Evolutionary conservation across 2,329 filamentous ascomycete species (phyloP).

Genomic region (Neoascochyta sp.): DNA sequence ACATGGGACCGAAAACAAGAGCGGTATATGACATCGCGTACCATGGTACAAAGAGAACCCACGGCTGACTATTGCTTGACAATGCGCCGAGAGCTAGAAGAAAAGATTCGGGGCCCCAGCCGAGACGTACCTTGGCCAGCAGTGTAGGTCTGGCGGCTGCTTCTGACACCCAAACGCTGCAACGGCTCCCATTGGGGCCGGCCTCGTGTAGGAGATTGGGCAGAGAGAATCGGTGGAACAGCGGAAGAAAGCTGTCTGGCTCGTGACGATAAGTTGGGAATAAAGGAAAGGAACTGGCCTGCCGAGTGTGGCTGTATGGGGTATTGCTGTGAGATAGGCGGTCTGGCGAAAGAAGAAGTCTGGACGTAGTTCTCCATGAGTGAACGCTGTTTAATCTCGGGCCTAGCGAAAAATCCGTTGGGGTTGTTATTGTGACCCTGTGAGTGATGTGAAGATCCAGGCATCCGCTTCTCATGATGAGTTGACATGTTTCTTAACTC

Average conservation of each 20-base stretch:
- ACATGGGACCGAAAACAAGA: too few relatives aligned
- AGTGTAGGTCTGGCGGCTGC: constrained; percentile 19
- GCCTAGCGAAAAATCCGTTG: constrained; percentile 12
- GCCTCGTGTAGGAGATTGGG: constrained; percentile 9
- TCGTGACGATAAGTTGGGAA: constrained; percentile 6
- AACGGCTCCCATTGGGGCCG: constrained; percentile 15
- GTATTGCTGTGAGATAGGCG: constrained; percentile 4
- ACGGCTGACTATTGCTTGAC: too few relatives aligned
- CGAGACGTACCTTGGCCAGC: too few relatives aligned
- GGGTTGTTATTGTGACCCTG: constrained; percentile 10
- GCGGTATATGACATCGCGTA: too few relatives aligned
- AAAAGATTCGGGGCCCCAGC: too few relatives aligned
- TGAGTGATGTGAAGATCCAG: constrained; percentile 4
- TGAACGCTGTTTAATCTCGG: constrained; percentile 6
- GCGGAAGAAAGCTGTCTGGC: constrained; percentile 12
- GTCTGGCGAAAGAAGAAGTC: constrained; percentile 3
- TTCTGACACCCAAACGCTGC: constrained; percentile 21
- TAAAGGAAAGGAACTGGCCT: constrained; percentile 6
- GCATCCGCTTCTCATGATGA: too few relatives aligned
- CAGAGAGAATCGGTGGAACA: constrained; percentile 14
- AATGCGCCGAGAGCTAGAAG: too few relatives aligned
- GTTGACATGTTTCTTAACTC: constrained; percentile 17
- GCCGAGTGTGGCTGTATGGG: constrained; percentile 4
- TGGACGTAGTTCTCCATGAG: constrained; percentile 7
- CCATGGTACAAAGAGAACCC: too few relatives aligned